Evolutionary conservation across 1,284 basidiomycete species (phyloP).

Genomic region (Ustilago vetiveriae): DNA sequence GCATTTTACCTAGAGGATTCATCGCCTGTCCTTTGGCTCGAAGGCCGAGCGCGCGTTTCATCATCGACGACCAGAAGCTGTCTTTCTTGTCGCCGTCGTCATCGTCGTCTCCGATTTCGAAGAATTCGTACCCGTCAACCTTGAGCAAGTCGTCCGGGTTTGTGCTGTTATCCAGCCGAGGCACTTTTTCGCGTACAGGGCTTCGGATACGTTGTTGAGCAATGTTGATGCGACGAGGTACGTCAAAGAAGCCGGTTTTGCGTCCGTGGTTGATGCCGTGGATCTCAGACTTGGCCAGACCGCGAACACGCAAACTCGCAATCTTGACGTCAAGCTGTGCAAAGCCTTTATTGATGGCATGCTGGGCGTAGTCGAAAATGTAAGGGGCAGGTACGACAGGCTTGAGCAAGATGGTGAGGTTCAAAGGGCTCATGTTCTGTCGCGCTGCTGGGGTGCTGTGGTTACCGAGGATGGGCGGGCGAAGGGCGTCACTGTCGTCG

Average conservation of each 20-base stretch:
- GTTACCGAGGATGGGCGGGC: constrained; percentile 45
- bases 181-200: constrained; percentile 46
- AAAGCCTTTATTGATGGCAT: constrained; percentile 42
- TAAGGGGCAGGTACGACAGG: constrained; percentile 54
- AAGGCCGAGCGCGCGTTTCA: constrained; percentile 55
- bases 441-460: constrained; percentile 50
- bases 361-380: constrained; percentile 52
- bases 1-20: constrained; percentile 56
- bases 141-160: constrained; percentile 46
- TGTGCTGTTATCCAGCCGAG: constrained; percentile 43
- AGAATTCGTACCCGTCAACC: constrained; percentile 62
- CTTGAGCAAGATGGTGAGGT: constrained; percentile 57
- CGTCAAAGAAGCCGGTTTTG: constrained; percentile 45
- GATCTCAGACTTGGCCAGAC: constrained; percentile 50
- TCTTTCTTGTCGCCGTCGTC: constrained; percentile 7
- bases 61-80: constrained; percentile 12
- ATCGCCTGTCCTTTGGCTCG: constrained; percentile 52
- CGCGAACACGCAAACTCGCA: constrained; percentile 48
- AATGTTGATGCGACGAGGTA: constrained; percentile 52
- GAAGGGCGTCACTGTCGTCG: constrained; percentile 20
- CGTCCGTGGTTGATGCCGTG: constrained; percentile 35
- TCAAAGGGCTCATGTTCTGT: constrained; percentile 52
- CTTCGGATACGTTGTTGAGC: constrained; percentile 45
- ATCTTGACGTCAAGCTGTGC: constrained; percentile 59
- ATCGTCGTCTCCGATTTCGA: constrained; percentile 51